phyloP scores from a whole-genome alignment of 2,329 filamentous ascomycete species.

The Helicocarpus griseus region DNA sequence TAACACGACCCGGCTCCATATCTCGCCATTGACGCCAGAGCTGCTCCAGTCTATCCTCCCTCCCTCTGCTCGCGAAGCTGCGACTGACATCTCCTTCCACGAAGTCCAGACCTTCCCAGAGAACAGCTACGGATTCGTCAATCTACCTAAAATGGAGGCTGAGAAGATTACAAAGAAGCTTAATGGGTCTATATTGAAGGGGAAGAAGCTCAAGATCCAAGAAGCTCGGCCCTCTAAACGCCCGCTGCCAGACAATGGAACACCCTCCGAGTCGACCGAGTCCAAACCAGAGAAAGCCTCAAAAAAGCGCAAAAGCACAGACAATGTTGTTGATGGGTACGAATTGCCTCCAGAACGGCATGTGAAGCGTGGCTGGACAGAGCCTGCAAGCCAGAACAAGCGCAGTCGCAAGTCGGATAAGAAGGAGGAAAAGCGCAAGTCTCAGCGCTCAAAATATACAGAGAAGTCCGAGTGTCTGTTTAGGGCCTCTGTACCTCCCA shows the following conservation, averaged over 20 bases:
- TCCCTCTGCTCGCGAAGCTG: slow-evolving; percentile 53
- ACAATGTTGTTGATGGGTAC: slow-evolving; percentile 54
- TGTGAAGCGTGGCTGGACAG: slow-evolving; percentile 84
- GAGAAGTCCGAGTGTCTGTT: slow-evolving; percentile 74
- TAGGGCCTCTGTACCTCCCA: slow-evolving; percentile 66
- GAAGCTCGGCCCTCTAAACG: slow-evolving; percentile 52
- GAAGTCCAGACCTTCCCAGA: slow-evolving; percentile 79
- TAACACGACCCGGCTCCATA: slow-evolving; percentile 58
- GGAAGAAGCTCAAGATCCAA: slow-evolving; percentile 75
- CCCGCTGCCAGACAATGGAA: slow-evolving; percentile 18
- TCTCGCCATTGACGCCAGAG: slow-evolving; percentile 71
- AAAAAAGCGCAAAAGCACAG: slow-evolving; percentile 45
- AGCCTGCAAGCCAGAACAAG: slow-evolving; percentile 44
- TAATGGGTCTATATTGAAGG: slow-evolving; percentile 75
- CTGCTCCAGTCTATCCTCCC: slow-evolving; percentile 65
- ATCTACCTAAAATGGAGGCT: slow-evolving; percentile 69
- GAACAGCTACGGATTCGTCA: slow-evolving; percentile 79
- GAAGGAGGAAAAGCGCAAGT: slow-evolving; percentile 48
- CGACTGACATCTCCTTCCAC: slow-evolving; percentile 82
- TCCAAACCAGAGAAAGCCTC: slow-evolving; percentile 33
- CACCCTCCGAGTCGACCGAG: slow-evolving; percentile 25
- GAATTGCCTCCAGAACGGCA: slow-evolving; percentile 64
- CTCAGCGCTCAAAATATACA: slow-evolving; percentile 66
- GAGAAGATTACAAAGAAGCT: slow-evolving; percentile 88
- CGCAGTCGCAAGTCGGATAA: slow-evolving; percentile 38